These are phyloP conservation scores for Halocafeteria seosinensis DNA, from an alignment of 108 stramenopile species.

Conservation along the genomic window DNA sequence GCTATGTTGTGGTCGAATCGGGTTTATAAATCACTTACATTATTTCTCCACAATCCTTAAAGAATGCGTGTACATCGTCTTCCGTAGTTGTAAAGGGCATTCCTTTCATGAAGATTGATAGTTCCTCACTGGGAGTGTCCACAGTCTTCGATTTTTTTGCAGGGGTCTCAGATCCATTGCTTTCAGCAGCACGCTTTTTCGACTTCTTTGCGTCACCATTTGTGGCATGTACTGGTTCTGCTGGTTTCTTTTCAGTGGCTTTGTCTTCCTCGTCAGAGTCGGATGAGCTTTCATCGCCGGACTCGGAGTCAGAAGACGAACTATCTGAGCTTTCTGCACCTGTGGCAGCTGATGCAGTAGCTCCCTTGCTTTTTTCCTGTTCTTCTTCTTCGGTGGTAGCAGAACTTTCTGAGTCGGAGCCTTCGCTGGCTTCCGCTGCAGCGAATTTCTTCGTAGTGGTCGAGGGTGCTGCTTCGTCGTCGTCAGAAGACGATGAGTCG, in stretches of 20 bases:
- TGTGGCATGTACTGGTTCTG: not conserved
- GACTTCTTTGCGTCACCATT: conserved; percentile 23
- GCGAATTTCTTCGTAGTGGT: too few species aligned
- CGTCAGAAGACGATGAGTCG: too few species aligned
- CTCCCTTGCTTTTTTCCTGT: too few species aligned
- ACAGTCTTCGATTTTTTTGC: not conserved
- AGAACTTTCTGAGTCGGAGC: too few species aligned
- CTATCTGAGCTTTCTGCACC: too few species aligned
- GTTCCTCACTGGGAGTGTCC: not conserved
- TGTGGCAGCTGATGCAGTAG: too few species aligned
- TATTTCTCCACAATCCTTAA: conserved; percentile 54
- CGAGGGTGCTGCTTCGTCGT: too few species aligned
- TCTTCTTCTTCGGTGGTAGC: too few species aligned
- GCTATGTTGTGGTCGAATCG: too few species aligned
- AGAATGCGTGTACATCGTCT: conserved; percentile 68
- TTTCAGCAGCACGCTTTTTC: conserved; percentile 18
- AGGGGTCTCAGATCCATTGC: conserved; percentile 21
- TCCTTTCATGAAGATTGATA: conserved; percentile 66
- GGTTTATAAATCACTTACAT: conserved; percentile 46
- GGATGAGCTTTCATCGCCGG: conserved; percentile 25
- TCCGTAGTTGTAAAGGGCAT: conserved; percentile 75
- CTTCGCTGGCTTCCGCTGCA: too few species aligned
- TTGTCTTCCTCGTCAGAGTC: conserved; percentile 25
- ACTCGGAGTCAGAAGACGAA: conserved; percentile 24
- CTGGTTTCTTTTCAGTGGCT: conserved; percentile 3